These are phyloP conservation scores for Colletotrichum musae DNA, from an alignment of 2,329 filamentous ascomycete genomes.

Conservation along the genomic window DNA sequence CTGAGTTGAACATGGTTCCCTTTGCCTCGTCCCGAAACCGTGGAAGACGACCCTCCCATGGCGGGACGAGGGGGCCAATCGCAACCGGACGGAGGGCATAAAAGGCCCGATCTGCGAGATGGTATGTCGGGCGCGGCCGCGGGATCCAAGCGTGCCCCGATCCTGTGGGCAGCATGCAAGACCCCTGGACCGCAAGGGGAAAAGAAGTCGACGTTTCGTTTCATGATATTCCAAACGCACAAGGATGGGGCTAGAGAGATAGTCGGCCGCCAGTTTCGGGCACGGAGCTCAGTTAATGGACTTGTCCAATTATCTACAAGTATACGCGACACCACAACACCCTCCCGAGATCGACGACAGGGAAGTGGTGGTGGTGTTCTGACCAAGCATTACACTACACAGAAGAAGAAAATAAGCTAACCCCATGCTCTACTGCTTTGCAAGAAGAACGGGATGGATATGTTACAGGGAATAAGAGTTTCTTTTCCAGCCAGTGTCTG, in stretches of 20 bases:
- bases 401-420: background rate
- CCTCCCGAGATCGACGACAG: slow-evolving; percentile 6
- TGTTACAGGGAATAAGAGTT: slow-evolving; percentile 31
- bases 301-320: slow-evolving; percentile 16
- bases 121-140: slow-evolving; percentile 17
- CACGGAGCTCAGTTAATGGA: background rate
- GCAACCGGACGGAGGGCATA: slow-evolving; percentile 5
- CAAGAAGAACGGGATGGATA: slow-evolving; percentile 17
- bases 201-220: slow-evolving; percentile 31
- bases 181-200: slow-evolving; percentile 9
- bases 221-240: slow-evolving; percentile 26
- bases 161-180: background rate
- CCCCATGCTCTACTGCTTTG: slow-evolving; percentile 11
- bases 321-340: slow-evolving; percentile 8
- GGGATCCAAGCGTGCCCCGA: slow-evolving; percentile 29
- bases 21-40: slow-evolving; percentile 16
- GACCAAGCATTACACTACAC: too few relatives aligned
- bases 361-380: too few relatives aligned
- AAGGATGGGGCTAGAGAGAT: slow-evolving; percentile 3
- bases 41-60: slow-evolving; percentile 14
- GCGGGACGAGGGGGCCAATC: slow-evolving; percentile 36
- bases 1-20: slow-evolving; percentile 28
- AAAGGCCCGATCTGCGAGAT: slow-evolving; percentile 22
- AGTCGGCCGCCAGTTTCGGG: slow-evolving; percentile 16
- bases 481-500: slow-evolving; percentile 19